These are phyloP conservation scores for Acacia crassicarpa DNA, from an alignment of 306 rosid species.

Conservation along the genomic window DNA sequence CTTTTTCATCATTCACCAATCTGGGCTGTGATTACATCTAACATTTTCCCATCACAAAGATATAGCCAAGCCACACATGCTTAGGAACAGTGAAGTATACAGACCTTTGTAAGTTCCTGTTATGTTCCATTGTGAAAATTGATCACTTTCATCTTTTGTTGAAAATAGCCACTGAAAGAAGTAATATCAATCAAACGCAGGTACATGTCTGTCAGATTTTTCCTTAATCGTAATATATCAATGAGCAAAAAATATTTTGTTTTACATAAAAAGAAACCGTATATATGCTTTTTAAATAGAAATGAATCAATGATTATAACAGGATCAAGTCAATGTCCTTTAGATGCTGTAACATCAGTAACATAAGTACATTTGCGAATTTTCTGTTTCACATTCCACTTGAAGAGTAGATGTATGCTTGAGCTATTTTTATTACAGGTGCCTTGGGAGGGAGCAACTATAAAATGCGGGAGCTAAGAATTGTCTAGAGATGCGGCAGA, in stretches of 20 bases:
- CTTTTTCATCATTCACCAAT: neutral
- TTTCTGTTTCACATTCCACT: constrained; percentile 24
- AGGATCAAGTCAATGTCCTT: constrained; percentile 19
- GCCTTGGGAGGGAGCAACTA: neutral
- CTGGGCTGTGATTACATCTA: neutral
- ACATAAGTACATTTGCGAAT: constrained; percentile 20
- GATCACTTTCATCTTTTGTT: constrained; percentile 71
- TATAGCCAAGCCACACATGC: constrained; percentile 8
- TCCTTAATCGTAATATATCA: constrained; percentile 11
- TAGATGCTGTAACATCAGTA: constrained; percentile 1
- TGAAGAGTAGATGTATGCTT: constrained; percentile 6
- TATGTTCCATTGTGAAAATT: constrained; percentile 85
- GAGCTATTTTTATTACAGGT: constrained; percentile 6
- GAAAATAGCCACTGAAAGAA: constrained; percentile 69
- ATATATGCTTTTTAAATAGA: constrained; percentile 11
- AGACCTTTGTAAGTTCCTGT: constrained; percentile 96
- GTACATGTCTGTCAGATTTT: constrained; percentile 31
- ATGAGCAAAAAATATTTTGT: neutral
- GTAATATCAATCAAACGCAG: constrained; percentile 27
- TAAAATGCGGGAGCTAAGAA: constrained; percentile 3
- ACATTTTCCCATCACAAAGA: constrained; percentile 16
- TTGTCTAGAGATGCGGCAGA: neutral
- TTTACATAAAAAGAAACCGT: neutral
- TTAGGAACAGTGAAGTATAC: constrained; percentile 26
- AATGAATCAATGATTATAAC: neutral